Conservation (phyloP, 73 alveolate species). For the Paramecium octaurelia region DNA sequence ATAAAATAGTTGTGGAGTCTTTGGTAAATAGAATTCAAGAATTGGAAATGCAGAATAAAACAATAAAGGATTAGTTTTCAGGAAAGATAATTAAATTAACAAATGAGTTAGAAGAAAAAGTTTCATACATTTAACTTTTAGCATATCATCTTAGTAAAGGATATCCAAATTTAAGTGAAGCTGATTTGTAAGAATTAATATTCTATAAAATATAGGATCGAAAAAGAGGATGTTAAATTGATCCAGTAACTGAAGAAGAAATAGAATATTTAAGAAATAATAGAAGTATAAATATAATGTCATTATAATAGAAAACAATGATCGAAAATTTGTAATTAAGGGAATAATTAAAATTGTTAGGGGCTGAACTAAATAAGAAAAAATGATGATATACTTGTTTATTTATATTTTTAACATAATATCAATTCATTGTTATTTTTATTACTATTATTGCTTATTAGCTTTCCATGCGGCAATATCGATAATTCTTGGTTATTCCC, state of each 20-base stretch:
- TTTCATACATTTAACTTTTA: not conserved
- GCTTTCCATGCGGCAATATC: not conserved
- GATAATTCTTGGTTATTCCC: slow-evolving; percentile 75
- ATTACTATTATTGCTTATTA: not conserved
- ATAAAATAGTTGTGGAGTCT: not conserved
- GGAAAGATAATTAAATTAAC: not conserved
- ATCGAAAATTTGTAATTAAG: not conserved
- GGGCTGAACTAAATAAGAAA: not conserved
- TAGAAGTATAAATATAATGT: not conserved
- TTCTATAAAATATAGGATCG: not conserved
- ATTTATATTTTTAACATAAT: not conserved
- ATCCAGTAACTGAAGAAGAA: not conserved
- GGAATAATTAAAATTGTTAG: not conserved
- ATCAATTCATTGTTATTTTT: not conserved
- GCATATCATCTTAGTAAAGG: not conserved
- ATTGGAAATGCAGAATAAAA: not conserved
- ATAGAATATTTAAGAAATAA: not conserved
- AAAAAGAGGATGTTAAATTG: not conserved
- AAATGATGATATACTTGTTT: not conserved
- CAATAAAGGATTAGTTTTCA: not conserved
- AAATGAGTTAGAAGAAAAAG: not conserved
- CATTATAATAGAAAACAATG: not conserved
- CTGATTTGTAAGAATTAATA: not conserved
- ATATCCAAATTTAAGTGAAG: not conserved
- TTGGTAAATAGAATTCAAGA: not conserved